Evolutionary conservation across 257 asterid species (phyloP).

Genomic region (Coffea canephora): DNA sequence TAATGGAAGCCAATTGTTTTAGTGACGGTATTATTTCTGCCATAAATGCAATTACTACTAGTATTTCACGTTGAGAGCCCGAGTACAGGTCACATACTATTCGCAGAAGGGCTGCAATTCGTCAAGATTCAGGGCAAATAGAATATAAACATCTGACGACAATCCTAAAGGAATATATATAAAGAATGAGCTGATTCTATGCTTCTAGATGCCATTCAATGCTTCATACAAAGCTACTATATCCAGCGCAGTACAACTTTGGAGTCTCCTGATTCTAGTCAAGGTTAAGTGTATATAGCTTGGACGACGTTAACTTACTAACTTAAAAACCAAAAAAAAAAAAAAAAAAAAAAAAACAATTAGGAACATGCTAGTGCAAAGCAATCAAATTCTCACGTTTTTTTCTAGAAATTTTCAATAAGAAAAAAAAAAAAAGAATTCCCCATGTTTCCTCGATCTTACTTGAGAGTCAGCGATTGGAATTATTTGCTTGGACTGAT

Average conservation of each 20-base stretch:
- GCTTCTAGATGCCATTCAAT: not conserved
- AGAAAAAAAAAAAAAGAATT: too few relatives aligned
- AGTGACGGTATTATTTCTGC: too few relatives aligned
- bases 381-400: too few relatives aligned
- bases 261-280: not conserved
- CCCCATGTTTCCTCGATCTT: not conserved
- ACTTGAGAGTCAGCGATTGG: not conserved
- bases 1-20: too few relatives aligned
- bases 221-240: not conserved
- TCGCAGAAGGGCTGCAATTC: not conserved
- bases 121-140: not conserved
- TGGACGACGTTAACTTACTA: not conserved
- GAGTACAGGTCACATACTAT: not conserved
- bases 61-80: too few relatives aligned
- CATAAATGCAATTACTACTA: too few relatives aligned
- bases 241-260: not conserved
- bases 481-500: not conserved
- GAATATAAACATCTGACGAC: not conserved
- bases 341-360: not conserved
- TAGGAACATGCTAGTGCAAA: not conserved
- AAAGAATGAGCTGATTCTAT: not conserved
- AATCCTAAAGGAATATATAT: not conserved
- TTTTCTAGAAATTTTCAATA: too few relatives aligned
- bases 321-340: too few relatives aligned
- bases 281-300: not conserved